Conservation (phyloP, 345 rosid genomes). For the Gossypium bickii region DNA sequence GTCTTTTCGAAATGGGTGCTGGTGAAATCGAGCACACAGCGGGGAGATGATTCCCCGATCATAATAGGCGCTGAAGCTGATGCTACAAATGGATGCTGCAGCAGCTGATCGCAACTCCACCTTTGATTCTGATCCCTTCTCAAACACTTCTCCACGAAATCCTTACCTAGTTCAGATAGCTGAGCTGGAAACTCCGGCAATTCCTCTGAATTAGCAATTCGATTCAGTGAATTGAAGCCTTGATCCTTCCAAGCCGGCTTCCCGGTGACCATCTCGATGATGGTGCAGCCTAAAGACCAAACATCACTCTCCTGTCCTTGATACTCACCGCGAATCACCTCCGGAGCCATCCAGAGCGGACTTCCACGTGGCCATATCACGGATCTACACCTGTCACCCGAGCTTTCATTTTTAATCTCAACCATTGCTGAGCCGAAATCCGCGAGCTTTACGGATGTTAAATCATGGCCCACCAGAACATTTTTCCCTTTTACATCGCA, state of each 20-base stretch:
- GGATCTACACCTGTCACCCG: neutral
- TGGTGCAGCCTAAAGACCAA: conserved; percentile 77
- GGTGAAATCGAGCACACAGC: conserved; percentile 62
- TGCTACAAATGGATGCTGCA: conserved; percentile 56
- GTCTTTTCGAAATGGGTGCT: conserved; percentile 39
- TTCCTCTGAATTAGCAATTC: conserved; percentile 53
- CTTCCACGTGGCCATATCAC: conserved; percentile 59
- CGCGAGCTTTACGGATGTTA: conserved; percentile 48
- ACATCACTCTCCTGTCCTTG: conserved; percentile 85
- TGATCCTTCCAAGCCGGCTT: conserved; percentile 66
- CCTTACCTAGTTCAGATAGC: conserved; percentile 51
- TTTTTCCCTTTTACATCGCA: conserved; percentile 73
- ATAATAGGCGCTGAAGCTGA: conserved; percentile 22
- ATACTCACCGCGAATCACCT: conserved; percentile 58
- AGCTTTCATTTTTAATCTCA: neutral
- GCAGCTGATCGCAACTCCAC: conserved; percentile 74
- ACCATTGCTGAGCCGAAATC: conserved; percentile 70
- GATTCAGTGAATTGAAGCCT: conserved; percentile 48
- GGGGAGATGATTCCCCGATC: conserved; percentile 51
- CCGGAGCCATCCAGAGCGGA: conserved; percentile 95
- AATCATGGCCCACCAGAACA: conserved; percentile 37
- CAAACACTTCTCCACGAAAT: conserved; percentile 60
- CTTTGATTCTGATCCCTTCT: conserved; percentile 41
- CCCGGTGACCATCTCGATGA: conserved; percentile 68
- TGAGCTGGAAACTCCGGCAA: conserved; percentile 41